A percentile compares a stretch with the other conserved stretches of the same genome.
Evolutionary conservation across 148 eudicot genomes (phyloP).

Genomic region (Vaccinium vitisidaea): DNA sequence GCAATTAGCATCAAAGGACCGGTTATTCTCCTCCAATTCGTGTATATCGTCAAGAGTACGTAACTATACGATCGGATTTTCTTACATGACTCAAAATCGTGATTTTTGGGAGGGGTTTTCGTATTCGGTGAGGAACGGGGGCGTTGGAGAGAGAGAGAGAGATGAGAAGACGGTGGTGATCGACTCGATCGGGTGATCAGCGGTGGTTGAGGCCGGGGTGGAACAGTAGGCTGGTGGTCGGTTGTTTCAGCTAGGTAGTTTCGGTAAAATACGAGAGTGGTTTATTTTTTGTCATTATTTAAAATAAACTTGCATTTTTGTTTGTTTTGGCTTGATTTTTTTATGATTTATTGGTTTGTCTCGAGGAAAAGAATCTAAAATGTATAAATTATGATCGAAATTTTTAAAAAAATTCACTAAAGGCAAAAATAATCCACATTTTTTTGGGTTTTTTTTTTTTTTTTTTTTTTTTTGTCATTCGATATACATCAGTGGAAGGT

Average conservation of each 20-base stretch:
- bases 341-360: too few species aligned
- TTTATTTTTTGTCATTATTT: too few species aligned
- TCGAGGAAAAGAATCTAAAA: too few species aligned
- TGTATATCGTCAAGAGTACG: not conserved
- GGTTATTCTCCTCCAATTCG: not conserved
- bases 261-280: too few species aligned
- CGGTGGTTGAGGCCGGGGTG: not conserved
- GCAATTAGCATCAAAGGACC: not conserved
- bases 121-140: not conserved
- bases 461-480: too few species aligned
- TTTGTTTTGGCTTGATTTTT: too few species aligned
- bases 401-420: too few species aligned
- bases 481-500: too few species aligned
- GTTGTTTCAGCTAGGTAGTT: not conserved
- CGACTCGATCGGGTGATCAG: not conserved
- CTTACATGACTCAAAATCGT: not conserved
- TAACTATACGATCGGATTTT: not conserved
- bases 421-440: too few species aligned
- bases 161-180: not conserved
- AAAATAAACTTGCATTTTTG: too few species aligned
- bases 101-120: not conserved
- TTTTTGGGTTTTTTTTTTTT: too few species aligned
- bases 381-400: too few species aligned
- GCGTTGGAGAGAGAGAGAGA: not conserved
- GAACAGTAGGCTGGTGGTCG: not conserved